Conservation (phyloP, 441 rosid genomes). For the Adansonia rubrostipa region DNA sequence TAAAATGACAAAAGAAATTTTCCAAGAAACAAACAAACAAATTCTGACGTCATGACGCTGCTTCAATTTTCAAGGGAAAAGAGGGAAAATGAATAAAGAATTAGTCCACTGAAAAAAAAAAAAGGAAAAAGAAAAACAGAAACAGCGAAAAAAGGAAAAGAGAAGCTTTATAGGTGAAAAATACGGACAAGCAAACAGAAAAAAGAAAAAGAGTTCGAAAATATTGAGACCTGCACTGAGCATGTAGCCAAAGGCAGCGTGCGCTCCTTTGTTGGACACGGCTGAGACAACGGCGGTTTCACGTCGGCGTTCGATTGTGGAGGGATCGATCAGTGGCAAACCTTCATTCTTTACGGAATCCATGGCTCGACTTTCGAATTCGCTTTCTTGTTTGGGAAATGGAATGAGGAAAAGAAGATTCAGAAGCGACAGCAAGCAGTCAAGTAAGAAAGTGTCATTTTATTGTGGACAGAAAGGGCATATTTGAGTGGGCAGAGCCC, state of each 20-base stretch:
- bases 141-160: background rate
- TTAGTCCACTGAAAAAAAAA: background rate
- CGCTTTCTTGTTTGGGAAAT: background rate
- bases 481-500: constrained; percentile 18
- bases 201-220: background rate
- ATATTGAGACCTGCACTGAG: constrained; percentile 51
- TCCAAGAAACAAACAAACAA: background rate
- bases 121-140: too few relatives aligned
- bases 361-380: constrained; percentile 24
- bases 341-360: constrained; percentile 29
- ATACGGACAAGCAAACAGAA: background rate
- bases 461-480: background rate
- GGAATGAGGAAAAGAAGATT: constrained; percentile 21
- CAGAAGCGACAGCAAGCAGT: constrained; percentile 14
- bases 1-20: background rate
- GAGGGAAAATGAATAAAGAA: background rate
- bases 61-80: background rate
- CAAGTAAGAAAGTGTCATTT: background rate
- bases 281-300: constrained; percentile 20
- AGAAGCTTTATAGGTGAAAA: constrained; percentile 5
- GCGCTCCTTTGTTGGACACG: constrained; percentile 48
- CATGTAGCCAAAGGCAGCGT: constrained; percentile 73
- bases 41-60: background rate
- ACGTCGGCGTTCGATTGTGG: constrained; percentile 20
- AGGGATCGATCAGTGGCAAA: constrained; percentile 30